Conservation (phyloP, 2,329 filamentous ascomycete species). For the Colletotrichum cuscutae region DNA sequence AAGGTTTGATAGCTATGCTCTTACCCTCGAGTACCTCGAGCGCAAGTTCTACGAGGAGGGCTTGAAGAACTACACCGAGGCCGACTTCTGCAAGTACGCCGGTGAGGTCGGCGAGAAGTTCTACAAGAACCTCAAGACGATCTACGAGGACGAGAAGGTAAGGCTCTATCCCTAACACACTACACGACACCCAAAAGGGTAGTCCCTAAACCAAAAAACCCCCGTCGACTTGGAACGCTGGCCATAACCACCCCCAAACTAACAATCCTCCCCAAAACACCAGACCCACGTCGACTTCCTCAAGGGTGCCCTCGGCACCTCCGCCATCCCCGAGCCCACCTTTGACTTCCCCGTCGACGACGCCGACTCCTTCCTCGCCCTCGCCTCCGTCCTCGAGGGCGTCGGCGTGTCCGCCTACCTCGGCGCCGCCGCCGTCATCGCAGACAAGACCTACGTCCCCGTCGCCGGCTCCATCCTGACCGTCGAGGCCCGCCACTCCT, state of each 20-base stretch:
- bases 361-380: conserved; percentile 67
- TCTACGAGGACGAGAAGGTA: conserved; percentile 64
- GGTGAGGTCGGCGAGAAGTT: conserved; percentile 54
- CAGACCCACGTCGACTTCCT: conserved; percentile 67
- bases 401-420: conserved; percentile 73
- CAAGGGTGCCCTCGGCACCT: conserved; percentile 56
- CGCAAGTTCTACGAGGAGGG: conserved; percentile 71
- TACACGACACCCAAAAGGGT: no score
- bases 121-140: conserved; percentile 67
- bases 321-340: conserved; percentile 50
- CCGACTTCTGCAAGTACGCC: conserved; percentile 63
- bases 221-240: no score
- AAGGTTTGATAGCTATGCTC: conserved; percentile 50
- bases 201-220: no score
- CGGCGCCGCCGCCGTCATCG: conserved; percentile 68
- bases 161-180: no score
- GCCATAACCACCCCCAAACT: background rate
- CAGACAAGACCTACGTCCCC: conserved; percentile 67
- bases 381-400: conserved; percentile 72
- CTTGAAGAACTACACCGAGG: conserved; percentile 64
- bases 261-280: background rate
- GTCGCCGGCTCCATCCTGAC: conserved; percentile 72
- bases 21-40: conserved; percentile 67
- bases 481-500: conserved; percentile 72
- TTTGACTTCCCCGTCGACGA: conserved; percentile 67